These are phyloP conservation scores for Macrotyloma uniflorum DNA, from an alignment of 306 rosid species.

Conservation along the genomic window DNA sequence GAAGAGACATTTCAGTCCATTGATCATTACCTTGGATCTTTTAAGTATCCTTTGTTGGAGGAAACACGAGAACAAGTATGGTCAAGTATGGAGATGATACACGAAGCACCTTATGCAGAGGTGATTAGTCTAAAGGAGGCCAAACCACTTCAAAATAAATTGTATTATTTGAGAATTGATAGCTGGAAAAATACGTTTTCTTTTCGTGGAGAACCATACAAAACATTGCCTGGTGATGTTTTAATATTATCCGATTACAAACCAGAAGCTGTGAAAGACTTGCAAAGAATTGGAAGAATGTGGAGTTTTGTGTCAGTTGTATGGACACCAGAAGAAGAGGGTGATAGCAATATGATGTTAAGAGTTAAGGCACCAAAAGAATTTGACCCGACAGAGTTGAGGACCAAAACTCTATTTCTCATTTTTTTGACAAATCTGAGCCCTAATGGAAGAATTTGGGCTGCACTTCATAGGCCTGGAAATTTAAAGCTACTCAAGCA, in stretches of 20 bases:
- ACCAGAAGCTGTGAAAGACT: constrained; percentile 51
- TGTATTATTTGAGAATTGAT: constrained; percentile 45
- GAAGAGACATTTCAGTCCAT: constrained; percentile 49
- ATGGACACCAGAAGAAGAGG: constrained; percentile 41
- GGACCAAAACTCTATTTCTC: constrained; percentile 33
- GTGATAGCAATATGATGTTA: constrained; percentile 23
- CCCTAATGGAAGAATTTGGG: constrained; percentile 55
- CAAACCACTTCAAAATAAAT: constrained; percentile 12
- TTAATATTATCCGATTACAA: constrained; percentile 54
- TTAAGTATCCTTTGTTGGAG: constrained; percentile 57
- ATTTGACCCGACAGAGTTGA: neutral
- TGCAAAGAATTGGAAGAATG: constrained; percentile 47
- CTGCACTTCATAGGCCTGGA: constrained; percentile 44
- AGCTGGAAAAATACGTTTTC: constrained; percentile 53
- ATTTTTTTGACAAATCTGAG: constrained; percentile 56
- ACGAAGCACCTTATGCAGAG: constrained; percentile 52
- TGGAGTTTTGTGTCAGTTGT: constrained; percentile 52
- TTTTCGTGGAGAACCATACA: constrained; percentile 54
- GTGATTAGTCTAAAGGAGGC: constrained; percentile 42
- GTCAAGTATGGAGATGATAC: constrained; percentile 52
- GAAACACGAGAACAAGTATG: constrained; percentile 62
- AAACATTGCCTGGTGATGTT: constrained; percentile 64
- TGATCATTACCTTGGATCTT: constrained; percentile 48
- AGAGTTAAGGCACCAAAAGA: constrained; percentile 51
- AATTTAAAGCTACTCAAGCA: constrained; percentile 43